Conservation (phyloP, 371 early-diverging fungal species). For the Apophysomyces sp. region DNA sequence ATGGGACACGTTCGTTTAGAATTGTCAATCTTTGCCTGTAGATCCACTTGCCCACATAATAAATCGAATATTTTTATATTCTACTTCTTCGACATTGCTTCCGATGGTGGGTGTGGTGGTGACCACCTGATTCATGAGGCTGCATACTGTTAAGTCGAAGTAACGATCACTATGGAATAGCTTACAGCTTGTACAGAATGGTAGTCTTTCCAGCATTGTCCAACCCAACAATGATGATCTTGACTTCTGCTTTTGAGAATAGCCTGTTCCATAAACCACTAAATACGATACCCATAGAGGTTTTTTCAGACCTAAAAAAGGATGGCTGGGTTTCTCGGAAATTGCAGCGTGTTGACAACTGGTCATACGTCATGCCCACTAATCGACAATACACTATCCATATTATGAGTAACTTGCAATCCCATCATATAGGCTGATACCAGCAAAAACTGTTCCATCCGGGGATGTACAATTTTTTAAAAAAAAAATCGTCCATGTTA, state of each 20-base stretch:
- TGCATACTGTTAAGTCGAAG: conserved; percentile 14
- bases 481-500: too few species aligned
- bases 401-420: too few species aligned
- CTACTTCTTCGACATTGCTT: conserved; percentile 70
- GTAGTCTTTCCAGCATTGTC: conserved; percentile 96
- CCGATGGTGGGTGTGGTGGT: conserved; percentile 77
- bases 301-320: too few species aligned
- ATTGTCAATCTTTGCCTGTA: not conserved
- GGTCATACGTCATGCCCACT: not conserved
- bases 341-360: not conserved
- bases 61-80: conserved; percentile 73
- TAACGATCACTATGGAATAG: not conserved
- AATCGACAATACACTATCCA: not conserved
- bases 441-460: too few species aligned
- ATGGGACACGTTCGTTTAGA: not conserved
- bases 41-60: conserved; percentile 67
- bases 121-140: conserved; percentile 70
- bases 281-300: conserved; percentile 39
- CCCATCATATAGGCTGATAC: too few species aligned
- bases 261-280: conserved; percentile 42
- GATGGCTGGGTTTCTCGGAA: not conserved
- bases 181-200: conserved; percentile 65
- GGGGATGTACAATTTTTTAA: too few species aligned
- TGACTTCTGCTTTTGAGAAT: conserved; percentile 76
- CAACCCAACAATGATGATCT: conserved; percentile 89